Percentiles rank a stretch among this genome's conserved stretches.
phyloP scores from a whole-genome alignment of 2,329 filamentous ascomycete species.

The Coniochaeta pulveracea region DNA sequence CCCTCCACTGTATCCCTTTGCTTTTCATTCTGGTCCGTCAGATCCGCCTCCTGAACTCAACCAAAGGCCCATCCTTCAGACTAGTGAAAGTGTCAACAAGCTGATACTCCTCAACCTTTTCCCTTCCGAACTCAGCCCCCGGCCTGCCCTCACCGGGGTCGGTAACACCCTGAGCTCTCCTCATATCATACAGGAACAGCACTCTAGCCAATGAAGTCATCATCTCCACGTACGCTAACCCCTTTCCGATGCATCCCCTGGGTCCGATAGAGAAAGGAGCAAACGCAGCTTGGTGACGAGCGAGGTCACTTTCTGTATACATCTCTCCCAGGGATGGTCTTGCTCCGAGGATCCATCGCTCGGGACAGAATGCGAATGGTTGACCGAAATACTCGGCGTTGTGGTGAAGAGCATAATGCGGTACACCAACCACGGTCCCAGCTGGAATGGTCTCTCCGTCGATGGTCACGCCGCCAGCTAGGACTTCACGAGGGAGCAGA shows the following conservation, averaged over 20 bases:
- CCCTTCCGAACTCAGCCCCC: slow-evolving; percentile 40
- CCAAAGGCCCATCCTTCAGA: slow-evolving; percentile 57
- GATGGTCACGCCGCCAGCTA: slow-evolving; percentile 40
- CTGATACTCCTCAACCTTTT: slow-evolving; percentile 52
- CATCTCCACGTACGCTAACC: slow-evolving; percentile 57
- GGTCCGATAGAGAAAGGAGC: slow-evolving; percentile 64
- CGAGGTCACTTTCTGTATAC: slow-evolving; percentile 38
- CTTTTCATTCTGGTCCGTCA: too few relatives aligned
- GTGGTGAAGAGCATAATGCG: slow-evolving; percentile 60
- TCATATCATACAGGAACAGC: slow-evolving; percentile 50
- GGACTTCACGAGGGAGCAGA: slow-evolving; percentile 47
- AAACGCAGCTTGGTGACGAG: slow-evolving; percentile 54
- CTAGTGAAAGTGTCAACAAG: slow-evolving; percentile 64
- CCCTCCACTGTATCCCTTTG: too few relatives aligned
- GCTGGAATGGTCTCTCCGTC: slow-evolving; percentile 42
- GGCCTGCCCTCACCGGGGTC: slow-evolving; percentile 41
- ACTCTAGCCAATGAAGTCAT: slow-evolving; percentile 49
- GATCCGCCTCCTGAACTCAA: slow-evolving; percentile 42
- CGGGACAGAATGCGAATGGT: slow-evolving; percentile 47
- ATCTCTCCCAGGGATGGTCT: slow-evolving; percentile 17
- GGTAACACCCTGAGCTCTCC: slow-evolving; percentile 32
- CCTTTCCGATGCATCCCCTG: slow-evolving; percentile 62
- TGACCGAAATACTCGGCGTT: slow-evolving; percentile 50
- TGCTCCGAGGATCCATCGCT: slow-evolving; percentile 49
- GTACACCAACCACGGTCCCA: slow-evolving; percentile 51